These are phyloP conservation scores for Nadsonia commutata DNA, from an alignment of 1,139 yeast genomes.

Conservation along the genomic window DNA sequence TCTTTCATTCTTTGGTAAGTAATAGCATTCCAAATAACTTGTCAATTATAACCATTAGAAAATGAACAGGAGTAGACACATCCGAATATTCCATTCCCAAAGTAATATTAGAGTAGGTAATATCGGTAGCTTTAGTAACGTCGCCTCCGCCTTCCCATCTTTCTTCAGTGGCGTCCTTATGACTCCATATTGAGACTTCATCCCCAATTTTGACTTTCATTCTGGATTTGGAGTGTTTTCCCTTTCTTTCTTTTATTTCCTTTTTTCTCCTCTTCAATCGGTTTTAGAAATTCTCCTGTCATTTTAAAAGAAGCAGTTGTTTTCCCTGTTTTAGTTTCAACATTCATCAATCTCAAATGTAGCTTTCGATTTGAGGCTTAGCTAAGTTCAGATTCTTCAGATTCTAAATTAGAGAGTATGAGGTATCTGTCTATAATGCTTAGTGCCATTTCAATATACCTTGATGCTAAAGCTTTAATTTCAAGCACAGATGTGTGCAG, in stretches of 20 bases:
- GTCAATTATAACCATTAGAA: slow-evolving; percentile 63
- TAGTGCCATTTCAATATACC: too few species aligned
- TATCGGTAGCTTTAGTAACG: slow-evolving; percentile 57
- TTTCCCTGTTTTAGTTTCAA: slow-evolving; percentile 46
- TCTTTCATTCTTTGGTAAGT: slow-evolving; percentile 74
- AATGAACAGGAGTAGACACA: slow-evolving; percentile 42
- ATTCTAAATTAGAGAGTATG: slow-evolving; percentile 66
- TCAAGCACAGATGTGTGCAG: too few species aligned
- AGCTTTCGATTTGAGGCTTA: slow-evolving; percentile 72
- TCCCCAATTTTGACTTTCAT: slow-evolving; percentile 75
- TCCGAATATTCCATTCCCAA: slow-evolving; percentile 41
- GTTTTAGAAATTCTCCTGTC: too few species aligned
- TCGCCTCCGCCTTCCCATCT: slow-evolving; percentile 65
- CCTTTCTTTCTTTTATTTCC: too few species aligned
- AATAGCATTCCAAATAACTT: slow-evolving; percentile 81
- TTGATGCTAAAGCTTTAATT: too few species aligned
- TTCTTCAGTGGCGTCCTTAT: slow-evolving; percentile 27
- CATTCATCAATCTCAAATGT: slow-evolving; percentile 65
- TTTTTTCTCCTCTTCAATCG: too few species aligned
- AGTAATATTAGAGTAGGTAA: slow-evolving; percentile 55
- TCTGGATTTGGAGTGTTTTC: slow-evolving; percentile 51
- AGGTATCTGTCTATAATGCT: too few species aligned
- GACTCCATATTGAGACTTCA: slow-evolving; percentile 52
- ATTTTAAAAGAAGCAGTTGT: slow-evolving; percentile 58
- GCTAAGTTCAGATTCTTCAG: slow-evolving; percentile 58